These are phyloP conservation scores for Grigorovia humatica DNA, from an alignment of 805 yeast genomes.

Conservation along the genomic window DNA sequence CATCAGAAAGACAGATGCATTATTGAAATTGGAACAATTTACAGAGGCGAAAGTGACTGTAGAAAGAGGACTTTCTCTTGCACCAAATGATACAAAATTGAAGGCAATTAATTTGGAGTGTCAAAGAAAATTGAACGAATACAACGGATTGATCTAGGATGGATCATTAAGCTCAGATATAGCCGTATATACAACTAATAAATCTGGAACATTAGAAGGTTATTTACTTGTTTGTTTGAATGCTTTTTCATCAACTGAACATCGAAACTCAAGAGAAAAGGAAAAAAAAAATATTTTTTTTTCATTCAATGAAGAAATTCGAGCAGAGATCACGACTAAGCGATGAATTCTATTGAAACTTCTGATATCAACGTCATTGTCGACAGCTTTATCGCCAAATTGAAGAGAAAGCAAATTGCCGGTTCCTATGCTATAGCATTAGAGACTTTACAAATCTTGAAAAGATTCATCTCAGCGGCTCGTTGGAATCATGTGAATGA, in stretches of 20 bases:
- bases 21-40: constrained; percentile 49
- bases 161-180: background rate
- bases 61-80: constrained; percentile 65
- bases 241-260: too few species aligned
- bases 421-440: constrained; percentile 80
- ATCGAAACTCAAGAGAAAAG: too few species aligned
- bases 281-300: too few species aligned
- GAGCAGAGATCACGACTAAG: background rate
- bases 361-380: constrained; percentile 7
- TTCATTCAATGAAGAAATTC: too few species aligned
- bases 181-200: too few species aligned
- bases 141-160: constrained; percentile 14
- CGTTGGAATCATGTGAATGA: constrained; percentile 77
- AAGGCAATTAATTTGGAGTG: constrained; percentile 20
- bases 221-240: too few species aligned
- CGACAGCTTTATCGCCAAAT: constrained; percentile 37
- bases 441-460: constrained; percentile 75
- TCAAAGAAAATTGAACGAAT: constrained; percentile 20
- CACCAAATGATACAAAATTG: constrained; percentile 36
- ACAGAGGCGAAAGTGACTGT: constrained; percentile 54
- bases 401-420: constrained; percentile 74
- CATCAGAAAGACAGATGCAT: constrained; percentile 58
- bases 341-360: background rate
- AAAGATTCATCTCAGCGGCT: constrained; percentile 81
- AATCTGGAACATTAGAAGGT: too few species aligned